Conservation (phyloP, 441 rosid species). For the Populus hybrid region DNA sequence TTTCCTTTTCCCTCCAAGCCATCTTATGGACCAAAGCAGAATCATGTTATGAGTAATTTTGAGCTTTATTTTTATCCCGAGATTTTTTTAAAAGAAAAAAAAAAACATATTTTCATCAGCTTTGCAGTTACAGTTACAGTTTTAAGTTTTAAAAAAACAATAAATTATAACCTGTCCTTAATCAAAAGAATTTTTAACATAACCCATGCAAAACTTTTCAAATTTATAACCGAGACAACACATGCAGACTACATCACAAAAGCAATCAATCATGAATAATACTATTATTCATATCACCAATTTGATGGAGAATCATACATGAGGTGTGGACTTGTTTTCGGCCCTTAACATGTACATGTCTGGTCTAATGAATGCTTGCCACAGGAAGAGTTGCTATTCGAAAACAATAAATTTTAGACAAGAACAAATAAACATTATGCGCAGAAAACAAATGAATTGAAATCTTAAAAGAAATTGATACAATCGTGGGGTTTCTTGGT, state of each 20-base stretch:
- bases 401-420: neutral
- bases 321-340: neutral
- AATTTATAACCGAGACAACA: too few relatives aligned
- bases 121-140: too few relatives aligned
- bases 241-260: too few relatives aligned
- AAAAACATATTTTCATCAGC: too few relatives aligned
- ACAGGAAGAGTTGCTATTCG: neutral
- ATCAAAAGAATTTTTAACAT: too few relatives aligned
- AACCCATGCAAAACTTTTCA: too few relatives aligned
- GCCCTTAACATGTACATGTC: neutral
- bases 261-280: neutral
- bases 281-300: neutral
- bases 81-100: too few relatives aligned
- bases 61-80: too few relatives aligned
- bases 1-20: neutral
- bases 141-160: too few relatives aligned
- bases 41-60: neutral
- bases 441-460: neutral
- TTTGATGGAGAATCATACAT: neutral
- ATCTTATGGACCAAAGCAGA: neutral
- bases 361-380: neutral
- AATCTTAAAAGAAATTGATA: neutral
- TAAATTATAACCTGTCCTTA: too few relatives aligned
- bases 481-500: neutral
- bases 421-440: neutral